Evolutionary conservation across 2,329 filamentous ascomycete genomes (phyloP).

Genomic region (Dothiorella sarmentorum): DNA sequence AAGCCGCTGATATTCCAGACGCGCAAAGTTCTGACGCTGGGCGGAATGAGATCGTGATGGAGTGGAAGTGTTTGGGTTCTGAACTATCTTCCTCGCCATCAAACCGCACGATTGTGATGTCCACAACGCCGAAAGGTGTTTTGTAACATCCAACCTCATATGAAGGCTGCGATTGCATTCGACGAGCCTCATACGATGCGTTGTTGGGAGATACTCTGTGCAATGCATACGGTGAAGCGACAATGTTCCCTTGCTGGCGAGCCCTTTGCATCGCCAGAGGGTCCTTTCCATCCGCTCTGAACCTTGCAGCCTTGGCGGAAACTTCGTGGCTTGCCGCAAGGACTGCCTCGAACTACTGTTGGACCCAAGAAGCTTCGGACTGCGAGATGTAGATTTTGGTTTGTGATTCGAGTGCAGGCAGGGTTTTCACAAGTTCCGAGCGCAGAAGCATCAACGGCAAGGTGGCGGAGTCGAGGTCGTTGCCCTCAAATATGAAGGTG

Average conservation of each 20-base stretch:
- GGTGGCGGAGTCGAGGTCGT: neutral
- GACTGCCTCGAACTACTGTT: neutral
- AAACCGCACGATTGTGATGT: neutral
- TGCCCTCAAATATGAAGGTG: neutral
- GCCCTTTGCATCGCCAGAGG: neutral
- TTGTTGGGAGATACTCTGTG: too few relatives aligned
- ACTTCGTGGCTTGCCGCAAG: neutral
- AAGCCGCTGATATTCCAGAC: neutral
- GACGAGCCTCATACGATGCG: too few relatives aligned
- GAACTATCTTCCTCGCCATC: fast-evolving
- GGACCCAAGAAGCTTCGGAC: neutral
- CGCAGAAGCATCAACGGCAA: neutral
- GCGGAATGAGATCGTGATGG: neutral
- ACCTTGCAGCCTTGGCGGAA: neutral
- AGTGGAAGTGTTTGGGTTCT: neutral
- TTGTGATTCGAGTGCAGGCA: neutral
- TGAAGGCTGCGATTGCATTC: too few relatives aligned
- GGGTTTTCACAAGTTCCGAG: neutral
- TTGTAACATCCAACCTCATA: neutral
- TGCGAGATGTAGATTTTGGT: neutral
- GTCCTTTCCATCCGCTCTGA: neutral
- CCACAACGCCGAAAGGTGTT: neutral
- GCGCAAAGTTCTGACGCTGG: neutral
- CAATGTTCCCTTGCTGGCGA: too few relatives aligned
- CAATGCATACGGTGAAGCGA: too few relatives aligned